Conservation (phyloP, 2,329 filamentous ascomycete species). For the Colletotrichum falcatum region DNA sequence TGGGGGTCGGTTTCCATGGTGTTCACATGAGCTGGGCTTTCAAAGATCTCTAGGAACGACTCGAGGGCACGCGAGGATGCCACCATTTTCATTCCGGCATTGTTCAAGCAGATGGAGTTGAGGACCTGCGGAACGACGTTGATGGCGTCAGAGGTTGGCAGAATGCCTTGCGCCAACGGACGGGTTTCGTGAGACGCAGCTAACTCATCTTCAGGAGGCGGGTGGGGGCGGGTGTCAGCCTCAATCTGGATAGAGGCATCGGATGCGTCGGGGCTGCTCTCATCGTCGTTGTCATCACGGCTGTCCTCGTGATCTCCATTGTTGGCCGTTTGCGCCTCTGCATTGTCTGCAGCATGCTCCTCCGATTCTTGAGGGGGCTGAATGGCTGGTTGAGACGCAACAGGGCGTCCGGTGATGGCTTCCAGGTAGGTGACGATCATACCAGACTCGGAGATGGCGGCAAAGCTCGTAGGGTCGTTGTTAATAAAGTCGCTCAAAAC, state of each 20-base stretch:
- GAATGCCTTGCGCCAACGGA: constrained; percentile 75
- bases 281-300: constrained; percentile 47
- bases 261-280: constrained; percentile 54
- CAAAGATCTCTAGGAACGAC: constrained; percentile 95
- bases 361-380: constrained; percentile 46
- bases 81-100: constrained; percentile 87
- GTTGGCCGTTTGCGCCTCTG: neutral
- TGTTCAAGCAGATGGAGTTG: constrained; percentile 93
- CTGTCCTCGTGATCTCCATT: constrained; percentile 42
- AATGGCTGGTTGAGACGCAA: constrained; percentile 52
- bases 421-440: constrained; percentile 89
- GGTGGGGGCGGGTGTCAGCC: constrained; percentile 60
- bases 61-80: constrained; percentile 84
- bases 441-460: constrained; percentile 93
- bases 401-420: constrained; percentile 73
- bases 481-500: constrained; percentile 97
- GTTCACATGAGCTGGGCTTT: constrained; percentile 89
- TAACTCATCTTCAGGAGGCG: constrained; percentile 64
- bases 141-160: constrained; percentile 91
- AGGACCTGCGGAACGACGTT: constrained; percentile 87
- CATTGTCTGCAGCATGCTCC: constrained; percentile 39
- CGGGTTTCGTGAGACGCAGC: constrained; percentile 44
- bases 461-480: constrained; percentile 97
- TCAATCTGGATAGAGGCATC: constrained; percentile 55
- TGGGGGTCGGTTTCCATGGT: constrained; percentile 80